Conservation (phyloP, 1,284 basidiomycete species). For the Trichosporon asahii region DNA sequence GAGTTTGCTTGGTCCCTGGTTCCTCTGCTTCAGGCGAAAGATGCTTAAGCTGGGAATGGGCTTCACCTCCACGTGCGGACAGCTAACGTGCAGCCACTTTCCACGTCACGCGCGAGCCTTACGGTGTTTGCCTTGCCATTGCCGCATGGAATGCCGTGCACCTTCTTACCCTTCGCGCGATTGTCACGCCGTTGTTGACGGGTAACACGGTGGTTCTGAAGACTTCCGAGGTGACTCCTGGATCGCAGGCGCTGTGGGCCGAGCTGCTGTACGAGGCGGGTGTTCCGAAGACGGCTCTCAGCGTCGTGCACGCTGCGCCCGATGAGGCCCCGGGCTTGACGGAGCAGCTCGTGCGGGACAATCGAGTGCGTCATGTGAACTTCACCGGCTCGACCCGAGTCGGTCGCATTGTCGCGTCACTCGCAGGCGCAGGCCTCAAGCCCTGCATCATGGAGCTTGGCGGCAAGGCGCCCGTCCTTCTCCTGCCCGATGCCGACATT, state of each 20-base stretch:
- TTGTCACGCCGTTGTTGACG: slow-evolving; percentile 59
- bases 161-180: slow-evolving; percentile 50
- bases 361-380: slow-evolving; percentile 54
- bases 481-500: slow-evolving; percentile 63
- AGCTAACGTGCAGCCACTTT: slow-evolving; percentile 11
- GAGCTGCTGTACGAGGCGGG: slow-evolving; percentile 57
- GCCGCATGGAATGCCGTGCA: slow-evolving; percentile 34
- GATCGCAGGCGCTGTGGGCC: slow-evolving; percentile 56
- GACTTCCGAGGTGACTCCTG: slow-evolving; percentile 60
- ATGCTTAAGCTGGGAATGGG: too few relatives aligned
- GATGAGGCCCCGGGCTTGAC: slow-evolving; percentile 55
- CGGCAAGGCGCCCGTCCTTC: slow-evolving; percentile 53
- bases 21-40: neutral
- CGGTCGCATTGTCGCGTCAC: slow-evolving; percentile 42
- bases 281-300: slow-evolving; percentile 61
- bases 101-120: slow-evolving; percentile 26
- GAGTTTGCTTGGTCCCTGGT: neutral
- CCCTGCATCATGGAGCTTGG: slow-evolving; percentile 52
- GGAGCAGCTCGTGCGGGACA: slow-evolving; percentile 59
- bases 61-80: too few relatives aligned
- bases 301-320: slow-evolving; percentile 58
- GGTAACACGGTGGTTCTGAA: slow-evolving; percentile 66
- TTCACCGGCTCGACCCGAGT: slow-evolving; percentile 55
- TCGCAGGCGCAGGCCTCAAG: slow-evolving; percentile 53
- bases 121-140: slow-evolving; percentile 31